Evolutionary conservation across 495 filamentous ascomycete genomes (phyloP).

Genomic region (Parathielavia hyrcaniae): DNA sequence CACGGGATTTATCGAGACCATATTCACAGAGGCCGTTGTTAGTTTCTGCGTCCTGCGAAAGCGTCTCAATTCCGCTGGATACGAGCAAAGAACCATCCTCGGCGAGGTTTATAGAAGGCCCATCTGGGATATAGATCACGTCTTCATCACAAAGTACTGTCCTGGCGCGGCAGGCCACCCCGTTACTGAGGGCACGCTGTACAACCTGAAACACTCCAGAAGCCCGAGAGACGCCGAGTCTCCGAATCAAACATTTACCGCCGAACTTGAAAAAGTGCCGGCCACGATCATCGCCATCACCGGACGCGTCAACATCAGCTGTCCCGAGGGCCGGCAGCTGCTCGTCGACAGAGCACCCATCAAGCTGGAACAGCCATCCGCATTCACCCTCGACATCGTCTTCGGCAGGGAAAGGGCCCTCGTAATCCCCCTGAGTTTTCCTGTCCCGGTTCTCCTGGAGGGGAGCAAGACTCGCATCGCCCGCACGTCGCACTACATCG

Average conservation of each 20-base stretch:
- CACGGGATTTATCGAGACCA: conserved; percentile 24
- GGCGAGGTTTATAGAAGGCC: conserved; percentile 20
- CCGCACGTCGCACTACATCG: conserved; percentile 43
- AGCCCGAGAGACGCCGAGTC: background rate
- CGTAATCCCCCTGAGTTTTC: conserved; percentile 32
- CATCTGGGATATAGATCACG: conserved; percentile 22
- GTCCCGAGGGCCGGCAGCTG: conserved; percentile 24
- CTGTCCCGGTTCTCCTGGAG: conserved; percentile 36
- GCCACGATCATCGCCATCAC: conserved; percentile 23
- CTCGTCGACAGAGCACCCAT: conserved; percentile 31
- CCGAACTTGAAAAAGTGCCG: conserved; percentile 5
- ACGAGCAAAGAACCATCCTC: conserved; percentile 12
- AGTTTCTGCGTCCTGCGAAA: conserved; percentile 23
- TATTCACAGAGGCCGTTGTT: conserved; percentile 23
- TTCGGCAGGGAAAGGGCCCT: conserved; percentile 22
- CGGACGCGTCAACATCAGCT: conserved; percentile 27
- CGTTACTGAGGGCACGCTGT: conserved; percentile 7
- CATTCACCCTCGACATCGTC: conserved; percentile 32
- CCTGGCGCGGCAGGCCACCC: conserved; percentile 24
- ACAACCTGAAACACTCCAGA: no score
- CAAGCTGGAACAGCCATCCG: conserved; percentile 27
- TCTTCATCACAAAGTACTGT: conserved; percentile 34
- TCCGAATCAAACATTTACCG: background rate
- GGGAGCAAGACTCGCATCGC: conserved; percentile 37
- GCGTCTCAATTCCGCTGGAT: conserved; percentile 2